A percentile compares a stretch with the other conserved stretches of the same genome.
These are phyloP conservation scores for Quercus engelmannii DNA, from an alignment of 306 rosid species.

Conservation along the genomic window DNA sequence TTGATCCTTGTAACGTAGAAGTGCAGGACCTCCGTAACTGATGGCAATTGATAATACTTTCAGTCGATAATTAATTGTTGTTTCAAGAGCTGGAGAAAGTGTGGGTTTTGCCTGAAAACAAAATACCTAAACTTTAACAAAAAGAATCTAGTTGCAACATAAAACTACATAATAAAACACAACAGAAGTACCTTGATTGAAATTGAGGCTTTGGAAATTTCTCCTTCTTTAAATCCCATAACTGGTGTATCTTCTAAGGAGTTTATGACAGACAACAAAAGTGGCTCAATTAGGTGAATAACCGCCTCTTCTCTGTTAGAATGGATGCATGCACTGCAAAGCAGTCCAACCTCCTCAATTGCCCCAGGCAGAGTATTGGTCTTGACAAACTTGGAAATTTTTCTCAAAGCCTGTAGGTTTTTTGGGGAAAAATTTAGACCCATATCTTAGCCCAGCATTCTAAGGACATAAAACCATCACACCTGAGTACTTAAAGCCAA, in stretches of 20 bases:
- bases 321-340: conserved; percentile 91
- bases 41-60: conserved; percentile 83
- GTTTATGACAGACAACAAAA: conserved; percentile 67
- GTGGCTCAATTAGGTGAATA: conserved; percentile 77
- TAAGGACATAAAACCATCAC: neutral
- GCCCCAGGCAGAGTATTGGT: conserved; percentile 99
- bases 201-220: conserved; percentile 40
- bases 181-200: conserved; percentile 59
- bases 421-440: conserved; percentile 21
- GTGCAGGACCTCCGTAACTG: conserved; percentile 84
- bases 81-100: conserved; percentile 97
- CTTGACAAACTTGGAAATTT: conserved; percentile 88
- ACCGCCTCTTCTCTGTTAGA: conserved; percentile 89
- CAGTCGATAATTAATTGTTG: conserved; percentile 86
- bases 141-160: conserved; percentile 24
- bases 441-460: conserved; percentile 16
- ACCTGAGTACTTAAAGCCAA: conserved; percentile 8
- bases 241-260: conserved; percentile 71
- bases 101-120: conserved; percentile 68
- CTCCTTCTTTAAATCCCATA: conserved; percentile 77
- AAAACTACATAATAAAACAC: conserved; percentile 19
- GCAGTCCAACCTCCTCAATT: conserved; percentile 94
- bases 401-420: conserved; percentile 74
- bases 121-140: conserved; percentile 21
- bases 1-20: conserved; percentile 72